Conservation (phyloP, 1,284 basidiomycete genomes). For the Bondarzewia mesenterica region DNA sequence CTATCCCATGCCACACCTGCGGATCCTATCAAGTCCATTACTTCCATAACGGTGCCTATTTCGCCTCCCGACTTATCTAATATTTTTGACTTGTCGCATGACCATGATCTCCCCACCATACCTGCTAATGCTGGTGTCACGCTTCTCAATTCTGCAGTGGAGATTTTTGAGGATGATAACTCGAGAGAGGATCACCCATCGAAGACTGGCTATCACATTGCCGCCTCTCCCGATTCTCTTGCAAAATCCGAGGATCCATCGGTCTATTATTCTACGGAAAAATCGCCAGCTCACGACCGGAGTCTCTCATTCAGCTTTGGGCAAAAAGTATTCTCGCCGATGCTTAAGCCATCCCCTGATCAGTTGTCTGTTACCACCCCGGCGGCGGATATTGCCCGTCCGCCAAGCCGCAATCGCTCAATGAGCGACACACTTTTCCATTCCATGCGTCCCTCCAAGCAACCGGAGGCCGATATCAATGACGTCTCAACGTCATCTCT, state of each 20-base stretch:
- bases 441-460: constrained; percentile 27
- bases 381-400: constrained; percentile 19
- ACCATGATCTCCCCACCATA: constrained; percentile 38
- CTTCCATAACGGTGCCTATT: constrained; percentile 21
- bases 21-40: constrained; percentile 7
- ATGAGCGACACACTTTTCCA: constrained; percentile 58
- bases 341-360: constrained; percentile 19
- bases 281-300: constrained; percentile 25
- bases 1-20: constrained; percentile 12
- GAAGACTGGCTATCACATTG: too few species aligned
- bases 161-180: constrained; percentile 26
- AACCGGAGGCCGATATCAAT: constrained; percentile 53
- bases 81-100: constrained; percentile 43
- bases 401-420: constrained; percentile 40
- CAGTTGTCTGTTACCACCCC: constrained; percentile 17
- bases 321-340: constrained; percentile 48
- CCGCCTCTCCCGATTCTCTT: not conserved
- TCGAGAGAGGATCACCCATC: constrained; percentile 10
- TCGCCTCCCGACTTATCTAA: constrained; percentile 30
- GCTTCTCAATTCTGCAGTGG: constrained; percentile 35
- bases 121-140: constrained; percentile 33
- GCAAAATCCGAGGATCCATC: constrained; percentile 3
- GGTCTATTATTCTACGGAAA: constrained; percentile 24
- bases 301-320: constrained; percentile 58
- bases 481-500: constrained; percentile 41